Base-by-base conservation (phyloP, 495 filamentous ascomycete genomes). In the Tuber magnatum region DNA sequence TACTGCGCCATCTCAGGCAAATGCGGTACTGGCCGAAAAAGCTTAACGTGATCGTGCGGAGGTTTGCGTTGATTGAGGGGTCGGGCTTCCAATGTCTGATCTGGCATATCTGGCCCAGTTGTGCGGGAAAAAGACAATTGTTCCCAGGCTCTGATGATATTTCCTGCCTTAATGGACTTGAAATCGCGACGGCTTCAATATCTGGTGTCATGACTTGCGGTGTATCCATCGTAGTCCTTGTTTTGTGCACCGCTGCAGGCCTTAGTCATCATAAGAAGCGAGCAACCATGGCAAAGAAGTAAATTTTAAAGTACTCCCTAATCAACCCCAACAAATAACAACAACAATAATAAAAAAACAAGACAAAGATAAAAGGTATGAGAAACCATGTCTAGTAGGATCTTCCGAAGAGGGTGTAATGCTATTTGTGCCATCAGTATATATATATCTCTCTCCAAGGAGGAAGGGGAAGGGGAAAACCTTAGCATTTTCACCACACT, bases 401-500 rank as follows among this genome's bases (percentile, higher is more conserved):
- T 61, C 81, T 80, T 69, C 81, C 81, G 40, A 81, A 82, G 56
- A 82, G 80, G 0, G 80, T 82, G 71, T 81, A 82, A 41, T 82
- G 80, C 80, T 81, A 69, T 72, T 74, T 22, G 43, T 70, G 16
- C 12, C 41, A 41, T 77, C 1, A 80, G 70, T 48, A 78, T 65
- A 44, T 51, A 22, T 48, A 78, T 65, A 44, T 51, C 16, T 72
- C 20, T 42, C 20, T 72, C 16, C 14, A 41, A 1, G 39, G 48
- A 71, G 46, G 51, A 20, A 38, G 56, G 1, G 41, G 40, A 69
- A 6, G 24, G 28, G 35, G 75, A 39, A 74, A 77, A 79, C 81
- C 78, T 83, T 81, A n/a, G 81, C 81, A 38, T 83, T 73, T 68
- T 75, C 44, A 22, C 81, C 85, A 84, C 95, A 99, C 77, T 96